Evolutionary conservation across 2,329 filamentous ascomycete genomes (phyloP), one percentile per base, ranked within the genome.

Genomic region (Hirsutella minnesotensis): DNA sequence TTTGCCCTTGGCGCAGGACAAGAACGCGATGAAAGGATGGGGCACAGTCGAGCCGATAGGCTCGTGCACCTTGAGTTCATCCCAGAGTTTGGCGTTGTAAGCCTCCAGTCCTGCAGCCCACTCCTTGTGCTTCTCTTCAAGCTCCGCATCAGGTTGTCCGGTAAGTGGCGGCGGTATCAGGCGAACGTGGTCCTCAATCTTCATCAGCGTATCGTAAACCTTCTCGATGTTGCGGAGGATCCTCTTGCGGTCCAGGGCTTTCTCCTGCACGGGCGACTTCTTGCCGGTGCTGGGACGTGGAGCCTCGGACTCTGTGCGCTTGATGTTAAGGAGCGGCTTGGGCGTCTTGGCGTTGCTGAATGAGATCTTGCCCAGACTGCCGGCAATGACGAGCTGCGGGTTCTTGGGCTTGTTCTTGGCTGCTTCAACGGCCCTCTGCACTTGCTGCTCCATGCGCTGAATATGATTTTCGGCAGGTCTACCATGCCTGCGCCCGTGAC

Each of bases 321-420:
- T 96, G 67, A 98, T 89, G 60, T 94, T 98, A 40, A 98, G 79
- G 44, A 96, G 70, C 15, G 90, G 88, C 63, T 94, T 92, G 0
- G 92, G 92, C 0, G 92, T 95, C 70, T 96, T 98, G 39, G 92
- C 87, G 56, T 98, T 98, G 70, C 90, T 95, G 67, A 96, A 98
- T 0, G 90, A 94, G 45, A 98, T 98, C 69, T 96, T 98, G 51
- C 92, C 92, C 40, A 98, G 67, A 56, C 88, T 95, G 21, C 92
- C 92, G 58, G 95, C 90, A 46, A 98, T 90, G 18, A 96, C 89
- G 9, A 98, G 73, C 60, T 95, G 89, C 56, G 94, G 94, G 58
- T 94, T 95, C 72, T 98, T 98, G 12, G 92, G 92, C 63, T 94
- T 90, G 46, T 88, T 86, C 68, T 96, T 98, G 41, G 92, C 92